Evolutionary conservation across 441 rosid species (phyloP), one percentile per base, ranked within the genome.

Genomic region (Manihot esculenta): DNA sequence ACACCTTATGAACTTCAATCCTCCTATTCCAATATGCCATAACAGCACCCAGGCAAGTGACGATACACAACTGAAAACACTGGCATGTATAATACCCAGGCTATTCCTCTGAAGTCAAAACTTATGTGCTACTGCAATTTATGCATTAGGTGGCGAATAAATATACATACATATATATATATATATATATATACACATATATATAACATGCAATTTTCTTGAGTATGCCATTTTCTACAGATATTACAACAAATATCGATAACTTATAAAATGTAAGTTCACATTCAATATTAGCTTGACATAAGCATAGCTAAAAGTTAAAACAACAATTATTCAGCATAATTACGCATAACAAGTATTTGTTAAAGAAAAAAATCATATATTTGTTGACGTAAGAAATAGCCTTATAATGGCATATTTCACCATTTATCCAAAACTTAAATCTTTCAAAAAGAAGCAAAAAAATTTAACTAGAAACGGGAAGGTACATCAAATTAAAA

Each of bases 391-490:
- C 1, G 42, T 38, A 38, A 38, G 24, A 56, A 55, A 41, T 24
- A 7, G 42, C 11, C 54, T 26, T 26, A 53, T 33, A 38, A 1
- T 5, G 42, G 20, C 41, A 20, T 38, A 18, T 0, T 49, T 27
- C 57, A 30, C 35, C 49, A 21, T 27, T 44, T 44, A 38, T 69
- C 57, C 61, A 53, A 68, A 53, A 9, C n/a, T 56, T 13, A 58
- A 57, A 38, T 38, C 42, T 38, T 38, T 0, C 8, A 38, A 38
- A 38, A 38, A 38, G 42, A 65, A 13, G 2, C 15, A 67, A 68
- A 66, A 61, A 56, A 20, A 51, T 2, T n/a, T 67, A 67, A 70
- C 27, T 3, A 33, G 58, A 70, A 60, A 70, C 20, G 47, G 5
- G 11, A 59, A 38, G 14, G 18, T 60, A 44, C 14, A 69, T 57